A percentile compares a stretch with the other conserved stretches of the same genome.
Evolutionary conservation across 108 stramenopile species (phyloP).

Genomic region (Mediolabrus comicus): DNA sequence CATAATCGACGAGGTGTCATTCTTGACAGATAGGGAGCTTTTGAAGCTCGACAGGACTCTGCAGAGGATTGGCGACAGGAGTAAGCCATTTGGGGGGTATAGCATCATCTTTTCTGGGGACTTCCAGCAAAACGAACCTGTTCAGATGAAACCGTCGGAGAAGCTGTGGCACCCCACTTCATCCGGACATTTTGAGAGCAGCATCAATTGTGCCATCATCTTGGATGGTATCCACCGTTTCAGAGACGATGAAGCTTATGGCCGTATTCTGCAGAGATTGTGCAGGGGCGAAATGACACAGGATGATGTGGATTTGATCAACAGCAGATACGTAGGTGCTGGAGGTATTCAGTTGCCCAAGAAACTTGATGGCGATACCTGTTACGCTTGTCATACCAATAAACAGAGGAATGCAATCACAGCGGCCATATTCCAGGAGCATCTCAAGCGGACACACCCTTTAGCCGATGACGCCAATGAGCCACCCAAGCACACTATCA

Average conservation of each 20-base stretch:
- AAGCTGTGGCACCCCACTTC: conserved; percentile 1
- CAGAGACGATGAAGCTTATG: conserved; percentile 15
- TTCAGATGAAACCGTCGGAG: not conserved
- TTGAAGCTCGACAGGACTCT: conserved; percentile 5
- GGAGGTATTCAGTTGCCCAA: not conserved
- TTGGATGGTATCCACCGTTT: conserved; percentile 18
- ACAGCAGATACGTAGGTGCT: not conserved
- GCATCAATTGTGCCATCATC: conserved; percentile 6
- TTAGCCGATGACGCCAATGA: not conserved
- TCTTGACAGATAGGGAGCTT: conserved; percentile 16
- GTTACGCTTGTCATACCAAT: not conserved
- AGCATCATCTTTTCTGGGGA: conserved; percentile 22
- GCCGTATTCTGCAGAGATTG: conserved; percentile 7
- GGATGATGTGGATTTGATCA: not conserved
- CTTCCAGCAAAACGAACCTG: conserved; percentile 21
- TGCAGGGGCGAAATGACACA: conserved; percentile 8
- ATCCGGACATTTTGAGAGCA: conserved; percentile 2
- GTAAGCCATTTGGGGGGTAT: conserved; percentile 12
- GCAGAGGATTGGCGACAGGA: conserved; percentile 2
- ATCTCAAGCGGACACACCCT: not conserved
- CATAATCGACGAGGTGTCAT: conserved; percentile 18
- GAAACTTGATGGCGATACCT: not conserved
- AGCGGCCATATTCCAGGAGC: not conserved
- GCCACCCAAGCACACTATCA: not conserved
- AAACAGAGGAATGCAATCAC: not conserved